These are phyloP conservation scores for Talaromyces sp. DNA, from an alignment of 2,329 filamentous ascomycete species.

Conservation along the genomic window DNA sequence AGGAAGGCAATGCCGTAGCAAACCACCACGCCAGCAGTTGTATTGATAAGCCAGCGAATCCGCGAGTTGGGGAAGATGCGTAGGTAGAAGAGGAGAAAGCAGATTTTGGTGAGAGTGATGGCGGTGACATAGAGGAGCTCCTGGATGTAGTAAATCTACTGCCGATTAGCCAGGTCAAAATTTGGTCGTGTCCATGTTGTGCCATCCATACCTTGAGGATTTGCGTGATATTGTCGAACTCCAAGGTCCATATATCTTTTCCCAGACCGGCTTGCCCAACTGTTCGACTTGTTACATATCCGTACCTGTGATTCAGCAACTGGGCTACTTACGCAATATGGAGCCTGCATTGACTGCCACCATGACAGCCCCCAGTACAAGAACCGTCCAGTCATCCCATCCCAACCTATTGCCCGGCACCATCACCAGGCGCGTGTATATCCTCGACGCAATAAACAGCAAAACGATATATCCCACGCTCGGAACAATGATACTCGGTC, in stretches of 20 bases:
- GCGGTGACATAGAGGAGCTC: constrained; percentile 16
- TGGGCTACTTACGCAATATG: background rate
- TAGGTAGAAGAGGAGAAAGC: constrained; percentile 20
- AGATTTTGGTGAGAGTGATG: constrained; percentile 1
- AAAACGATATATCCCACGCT: background rate
- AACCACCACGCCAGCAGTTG: constrained; percentile 16
- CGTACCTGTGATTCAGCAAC: background rate
- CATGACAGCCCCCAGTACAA: constrained; percentile 1
- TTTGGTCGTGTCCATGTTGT: background rate
- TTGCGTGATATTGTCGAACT: constrained; percentile 1
- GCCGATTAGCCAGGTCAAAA: background rate
- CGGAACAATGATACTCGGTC: background rate
- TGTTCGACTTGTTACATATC: background rate
- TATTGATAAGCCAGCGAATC: constrained; percentile 20
- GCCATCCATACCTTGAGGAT: background rate
- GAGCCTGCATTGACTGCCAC: constrained; percentile 7
- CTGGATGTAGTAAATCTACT: constrained; percentile 10
- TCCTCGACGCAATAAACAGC: constrained; percentile 1
- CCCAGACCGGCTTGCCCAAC: constrained; percentile 8
- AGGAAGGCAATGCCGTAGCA: constrained; percentile 19
- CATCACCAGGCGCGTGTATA: background rate
- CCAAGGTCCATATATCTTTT: constrained; percentile 14
- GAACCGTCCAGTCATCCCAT: constrained; percentile 11
- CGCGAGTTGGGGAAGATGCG: constrained; percentile 21
- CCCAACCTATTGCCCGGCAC: background rate